Evolutionary conservation across 176 grass and related monocot species (phyloP), one percentile per base, ranked within the genome.

Genomic region (Tillandsia fasciculata): DNA sequence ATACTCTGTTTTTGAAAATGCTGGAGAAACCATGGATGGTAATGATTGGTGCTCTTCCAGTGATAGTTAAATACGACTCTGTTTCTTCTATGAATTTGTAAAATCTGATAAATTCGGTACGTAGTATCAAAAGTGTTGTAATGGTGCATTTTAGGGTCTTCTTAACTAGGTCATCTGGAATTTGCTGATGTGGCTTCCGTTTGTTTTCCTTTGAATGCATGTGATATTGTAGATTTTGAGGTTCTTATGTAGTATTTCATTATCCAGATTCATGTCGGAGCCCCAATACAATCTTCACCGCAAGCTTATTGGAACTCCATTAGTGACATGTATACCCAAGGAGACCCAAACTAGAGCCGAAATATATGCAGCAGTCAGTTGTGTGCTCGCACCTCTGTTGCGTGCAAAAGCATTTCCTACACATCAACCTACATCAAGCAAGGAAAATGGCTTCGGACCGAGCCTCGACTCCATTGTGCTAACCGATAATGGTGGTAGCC

Each of bases 391-490:
- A 72, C 94, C 90, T 79, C 80, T 93, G 80, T 12, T 80, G 69
- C 82, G 87, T 65, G 61, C 82, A 70, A 90, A 87, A 76, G 63
- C 69, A 28, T 65, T 80, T 81, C 59, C 70, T 66, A 3, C 71
- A 65, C 81, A 83, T 17, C 64, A 82, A 7, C 76, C 67, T 51
- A 66, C 58, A 51, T 26, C 26, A 52, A 53, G 52, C 27, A 63
- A 83, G 49, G 71, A 82, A 29, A 91, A 89, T 82, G 82, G 76
- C 12, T 73, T 48, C 17, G 82, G 89, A 13, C 90, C 90, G 78
- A 93, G 79, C 63, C 50, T 99, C 48, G 87, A 99, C 81, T 80
- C 87, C 70, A 93, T 99, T 63, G 87, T 83, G 49, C 67, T 90
- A 57, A 82, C 74, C 0, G 90, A 99, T 74, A 92, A 83, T 78